These are phyloP conservation scores for Coemansia guatemalensis DNA, from an alignment of 192 early-diverging fungal genomes.

Conservation along the genomic window DNA sequence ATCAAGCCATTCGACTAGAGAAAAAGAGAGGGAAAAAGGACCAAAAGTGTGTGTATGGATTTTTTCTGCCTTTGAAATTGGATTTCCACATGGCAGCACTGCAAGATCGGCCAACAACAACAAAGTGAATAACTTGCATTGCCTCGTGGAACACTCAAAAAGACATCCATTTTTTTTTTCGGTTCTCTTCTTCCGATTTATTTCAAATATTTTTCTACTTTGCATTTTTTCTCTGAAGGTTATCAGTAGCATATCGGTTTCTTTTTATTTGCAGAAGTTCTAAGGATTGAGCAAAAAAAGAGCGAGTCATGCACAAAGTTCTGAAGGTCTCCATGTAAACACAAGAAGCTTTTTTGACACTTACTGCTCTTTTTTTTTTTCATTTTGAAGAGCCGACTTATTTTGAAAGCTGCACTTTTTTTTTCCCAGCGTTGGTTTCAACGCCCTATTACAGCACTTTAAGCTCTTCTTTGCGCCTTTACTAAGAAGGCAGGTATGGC, in stretches of 20 bases:
- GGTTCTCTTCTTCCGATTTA: constrained; percentile 19
- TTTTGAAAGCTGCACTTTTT: background rate
- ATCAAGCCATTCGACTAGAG: background rate
- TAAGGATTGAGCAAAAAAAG: no score
- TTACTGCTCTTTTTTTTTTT: no score
- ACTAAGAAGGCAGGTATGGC: background rate
- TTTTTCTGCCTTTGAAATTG: background rate
- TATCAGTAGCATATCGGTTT: background rate
- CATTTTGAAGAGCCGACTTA: no score
- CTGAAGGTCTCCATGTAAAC: no score
- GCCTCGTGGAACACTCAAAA: background rate
- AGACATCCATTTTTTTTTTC: constrained; percentile 2
- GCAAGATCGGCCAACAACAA: background rate
- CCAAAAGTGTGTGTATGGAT: background rate
- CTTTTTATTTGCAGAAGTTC: no score
- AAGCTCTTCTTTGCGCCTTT: no score
- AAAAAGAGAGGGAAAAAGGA: background rate
- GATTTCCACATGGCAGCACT: background rate
- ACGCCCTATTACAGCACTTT: background rate
- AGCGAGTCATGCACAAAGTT: no score
- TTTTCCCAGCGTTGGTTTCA: constrained; percentile 2
- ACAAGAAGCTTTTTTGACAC: no score
- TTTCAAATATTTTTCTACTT: background rate
- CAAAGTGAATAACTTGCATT: background rate
- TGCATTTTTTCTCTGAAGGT: background rate